phyloP scores from a whole-genome alignment of 805 yeast genomes.

The Saccharomycopsis sp. region DNA sequence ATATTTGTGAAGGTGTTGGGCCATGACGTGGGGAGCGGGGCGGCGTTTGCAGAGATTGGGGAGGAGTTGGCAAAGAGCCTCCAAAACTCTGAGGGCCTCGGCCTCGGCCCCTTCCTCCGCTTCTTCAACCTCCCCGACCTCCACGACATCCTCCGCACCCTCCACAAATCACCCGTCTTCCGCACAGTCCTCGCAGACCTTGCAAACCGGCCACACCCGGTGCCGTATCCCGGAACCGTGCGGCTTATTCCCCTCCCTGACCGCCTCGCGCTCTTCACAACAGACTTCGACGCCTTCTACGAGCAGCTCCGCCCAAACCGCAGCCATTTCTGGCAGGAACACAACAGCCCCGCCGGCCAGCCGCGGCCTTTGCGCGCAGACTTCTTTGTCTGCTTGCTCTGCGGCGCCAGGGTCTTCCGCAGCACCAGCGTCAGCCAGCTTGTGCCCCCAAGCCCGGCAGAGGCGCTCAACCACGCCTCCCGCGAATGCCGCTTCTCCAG shows the following conservation, averaged over 20 bases:
- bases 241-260: slow-evolving; percentile 47
- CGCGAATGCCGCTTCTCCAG: neutral
- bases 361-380: slow-evolving; percentile 32
- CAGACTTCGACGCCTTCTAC: slow-evolving; percentile 24
- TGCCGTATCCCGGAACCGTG: slow-evolving; percentile 43
- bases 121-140: too few relatives aligned
- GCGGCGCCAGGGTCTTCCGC: slow-evolving; percentile 37
- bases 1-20: slow-evolving; percentile 10
- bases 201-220: neutral
- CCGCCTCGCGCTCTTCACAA: slow-evolving; percentile 35
- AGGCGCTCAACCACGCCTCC: slow-evolving; percentile 21
- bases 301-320: neutral
- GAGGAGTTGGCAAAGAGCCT: too few relatives aligned
- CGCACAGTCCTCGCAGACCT: too few relatives aligned
- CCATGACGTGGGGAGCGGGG: slow-evolving; percentile 4
- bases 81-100: too few relatives aligned
- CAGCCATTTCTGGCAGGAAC: slow-evolving; percentile 1
- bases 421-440: slow-evolving; percentile 18
- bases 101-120: too few relatives aligned
- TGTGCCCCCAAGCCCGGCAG: slow-evolving; percentile 15
- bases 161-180: too few relatives aligned
- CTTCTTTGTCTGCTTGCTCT: slow-evolving; percentile 38
- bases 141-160: too few relatives aligned
- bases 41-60: too few relatives aligned
- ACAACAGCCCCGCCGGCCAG: neutral